These are phyloP conservation scores for Mycena filopes DNA, from an alignment of 768 basidiomycete species.

Conservation along the genomic window DNA sequence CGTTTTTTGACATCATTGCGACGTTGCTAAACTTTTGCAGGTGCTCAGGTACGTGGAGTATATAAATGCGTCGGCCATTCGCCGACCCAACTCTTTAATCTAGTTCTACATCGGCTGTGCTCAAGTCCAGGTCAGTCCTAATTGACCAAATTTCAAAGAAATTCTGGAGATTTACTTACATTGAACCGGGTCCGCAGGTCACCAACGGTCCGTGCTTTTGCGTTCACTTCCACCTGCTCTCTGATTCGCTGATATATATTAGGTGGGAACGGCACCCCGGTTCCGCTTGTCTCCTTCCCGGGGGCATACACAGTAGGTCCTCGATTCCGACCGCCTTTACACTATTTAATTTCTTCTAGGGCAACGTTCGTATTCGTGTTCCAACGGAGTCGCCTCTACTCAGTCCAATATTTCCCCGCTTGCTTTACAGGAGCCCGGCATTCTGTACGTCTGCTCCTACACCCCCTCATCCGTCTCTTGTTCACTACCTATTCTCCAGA, in stretches of 20 bases:
- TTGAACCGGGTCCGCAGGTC: background rate
- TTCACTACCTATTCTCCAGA: background rate
- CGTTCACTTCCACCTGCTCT: background rate
- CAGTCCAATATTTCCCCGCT: background rate
- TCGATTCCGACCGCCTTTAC: background rate
- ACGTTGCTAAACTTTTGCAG: slow-evolving; percentile 8
- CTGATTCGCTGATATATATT: background rate
- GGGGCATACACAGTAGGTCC: slow-evolving; percentile 44
- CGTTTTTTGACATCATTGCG: too few relatives aligned
- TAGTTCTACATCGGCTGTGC: slow-evolving; percentile 38
- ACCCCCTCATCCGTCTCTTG: background rate
- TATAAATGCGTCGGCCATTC: too few relatives aligned
- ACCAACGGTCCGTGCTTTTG: slow-evolving; percentile 6
- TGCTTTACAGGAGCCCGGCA: slow-evolving; percentile 30
- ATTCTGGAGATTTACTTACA: background rate
- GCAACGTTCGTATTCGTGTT: slow-evolving; percentile 26
- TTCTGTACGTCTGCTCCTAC: slow-evolving; percentile 6
- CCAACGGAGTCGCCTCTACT: background rate
- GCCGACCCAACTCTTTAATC: too few relatives aligned
- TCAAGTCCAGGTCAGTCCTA: slow-evolving; percentile 42
- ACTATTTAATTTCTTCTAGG: slow-evolving; percentile 4
- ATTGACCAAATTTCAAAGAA: too few relatives aligned
- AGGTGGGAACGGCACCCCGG: slow-evolving; percentile 45
- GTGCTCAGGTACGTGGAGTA: slow-evolving; percentile 16
- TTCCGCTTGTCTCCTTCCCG: slow-evolving; percentile 48